phyloP scores from a whole-genome alignment of 2,329 filamentous ascomycete genomes.

The Fragosphaeria purpurea region DNA sequence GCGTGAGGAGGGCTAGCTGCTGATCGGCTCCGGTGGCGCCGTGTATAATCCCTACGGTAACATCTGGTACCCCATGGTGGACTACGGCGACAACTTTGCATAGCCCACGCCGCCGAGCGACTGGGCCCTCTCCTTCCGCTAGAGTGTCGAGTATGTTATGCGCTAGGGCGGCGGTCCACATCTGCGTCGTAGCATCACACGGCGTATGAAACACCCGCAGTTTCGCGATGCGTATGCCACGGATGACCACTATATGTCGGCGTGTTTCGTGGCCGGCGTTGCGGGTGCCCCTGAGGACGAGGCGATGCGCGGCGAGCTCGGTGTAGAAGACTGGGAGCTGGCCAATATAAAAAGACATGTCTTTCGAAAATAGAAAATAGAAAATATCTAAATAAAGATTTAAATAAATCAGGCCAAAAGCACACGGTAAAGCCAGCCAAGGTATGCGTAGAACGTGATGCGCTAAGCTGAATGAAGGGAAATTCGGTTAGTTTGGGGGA shows the following conservation, averaged over 20 bases:
- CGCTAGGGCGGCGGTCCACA: constrained; percentile 34
- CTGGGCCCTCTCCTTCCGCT: constrained; percentile 55
- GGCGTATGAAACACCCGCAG: constrained; percentile 58
- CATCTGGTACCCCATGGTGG: constrained; percentile 53
- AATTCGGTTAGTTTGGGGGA: too few relatives aligned
- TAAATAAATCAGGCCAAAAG: too few relatives aligned
- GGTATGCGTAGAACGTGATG: too few relatives aligned
- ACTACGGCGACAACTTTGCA: constrained; percentile 53
- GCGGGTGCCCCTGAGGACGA: constrained; percentile 38
- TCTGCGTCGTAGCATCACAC: constrained; percentile 44
- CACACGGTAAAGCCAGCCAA: too few relatives aligned
- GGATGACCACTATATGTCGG: constrained; percentile 60
- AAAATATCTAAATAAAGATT: too few relatives aligned
- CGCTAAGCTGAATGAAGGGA: too few relatives aligned
- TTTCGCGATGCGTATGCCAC: constrained; percentile 59
- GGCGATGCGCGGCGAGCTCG: constrained; percentile 29
- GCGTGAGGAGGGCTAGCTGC: constrained; percentile 38
- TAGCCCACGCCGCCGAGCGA: constrained; percentile 47
- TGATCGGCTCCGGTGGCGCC: constrained; percentile 51
- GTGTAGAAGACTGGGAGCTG: constrained; percentile 57
- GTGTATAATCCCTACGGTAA: constrained; percentile 65
- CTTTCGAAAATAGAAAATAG: too few relatives aligned
- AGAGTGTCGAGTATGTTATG: constrained; percentile 52
- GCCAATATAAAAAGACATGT: constrained; percentile 40
- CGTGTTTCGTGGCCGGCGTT: constrained; percentile 52